Base-by-base conservation (phyloP, 78 protist species). In the Dictyostelium intermedium region DNA sequence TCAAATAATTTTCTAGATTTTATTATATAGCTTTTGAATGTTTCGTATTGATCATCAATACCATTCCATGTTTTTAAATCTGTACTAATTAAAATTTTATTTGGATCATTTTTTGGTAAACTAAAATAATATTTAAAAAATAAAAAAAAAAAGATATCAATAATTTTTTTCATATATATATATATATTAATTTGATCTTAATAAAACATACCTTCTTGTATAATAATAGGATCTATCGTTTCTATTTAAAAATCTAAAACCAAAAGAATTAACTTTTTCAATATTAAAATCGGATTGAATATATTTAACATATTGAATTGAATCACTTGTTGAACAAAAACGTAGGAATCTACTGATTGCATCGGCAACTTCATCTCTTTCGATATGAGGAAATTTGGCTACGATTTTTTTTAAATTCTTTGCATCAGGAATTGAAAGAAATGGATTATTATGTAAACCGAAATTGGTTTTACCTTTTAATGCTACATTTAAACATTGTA, bases 261-360 rank as follows among this genome's bases (percentile, higher is more conserved):
- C 84, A 45, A 34, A 34, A 11, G 66, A 45, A 37, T 45, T 34
- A 5, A 79, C 60, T 45, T 41, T 25, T 27, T 34, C 41, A 6
- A 45, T 11, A 14, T 79, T 41, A 47, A 79, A 79, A 79, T 79
- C 84, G 13, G 37, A 10, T 39, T 34, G 39, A 20, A 45, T 27
- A 79, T 37, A 45, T 79, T 79, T 79, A 13, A 79, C 37, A 79
- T 79, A 79, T 45, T 79, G 84, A 37, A 79, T 27, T 16, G 84
- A 27, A 41, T 76, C 82, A 79, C 43, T 45, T 20, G 32, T n/a
- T n/a, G 69, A 18, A 34, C 45, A 79, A 20, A 41, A 79, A 11
- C 84, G 8, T 25, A 79, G 30, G 60, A 79, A 41, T 45, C 84
- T 41, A 5, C 25, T 25, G 14, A 79, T 27, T 13, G 37, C 37